These are phyloP conservation scores for Cladorrhinum sp. DNA, from an alignment of 2,329 filamentous ascomycete species.

Conservation along the genomic window DNA sequence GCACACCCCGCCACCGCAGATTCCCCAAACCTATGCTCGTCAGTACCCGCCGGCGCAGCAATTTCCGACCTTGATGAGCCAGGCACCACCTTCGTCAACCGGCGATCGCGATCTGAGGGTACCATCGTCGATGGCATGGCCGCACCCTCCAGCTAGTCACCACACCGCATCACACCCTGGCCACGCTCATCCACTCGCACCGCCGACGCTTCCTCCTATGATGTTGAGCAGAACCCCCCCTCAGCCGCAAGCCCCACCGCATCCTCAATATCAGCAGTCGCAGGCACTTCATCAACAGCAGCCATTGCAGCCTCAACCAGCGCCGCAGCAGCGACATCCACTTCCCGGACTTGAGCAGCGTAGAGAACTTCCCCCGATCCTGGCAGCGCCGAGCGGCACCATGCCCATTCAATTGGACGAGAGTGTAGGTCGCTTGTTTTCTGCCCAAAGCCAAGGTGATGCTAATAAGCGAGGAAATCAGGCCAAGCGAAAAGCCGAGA, in stretches of 20 bases:
- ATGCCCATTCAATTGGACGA: not conserved
- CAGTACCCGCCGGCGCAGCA: not conserved
- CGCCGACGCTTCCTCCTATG: not conserved
- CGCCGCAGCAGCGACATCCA: not conserved
- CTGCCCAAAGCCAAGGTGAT: not conserved
- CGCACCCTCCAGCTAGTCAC: not conserved
- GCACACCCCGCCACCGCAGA: not conserved
- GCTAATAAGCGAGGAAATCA: not conserved
- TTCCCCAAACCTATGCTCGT: not conserved
- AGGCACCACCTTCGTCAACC: not conserved
- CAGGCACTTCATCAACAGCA: not conserved
- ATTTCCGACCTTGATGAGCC: not conserved
- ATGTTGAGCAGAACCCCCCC: not conserved
- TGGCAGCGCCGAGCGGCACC: not conserved
- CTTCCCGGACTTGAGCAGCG: slow-evolving; percentile 1
- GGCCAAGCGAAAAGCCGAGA: slow-evolving; percentile 6
- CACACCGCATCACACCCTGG: not conserved
- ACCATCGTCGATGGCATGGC: not conserved
- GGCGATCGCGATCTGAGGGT: not conserved
- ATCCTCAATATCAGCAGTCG: not conserved
- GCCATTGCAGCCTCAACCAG: not conserved
- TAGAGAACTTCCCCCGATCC: not conserved
- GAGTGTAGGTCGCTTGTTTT: not conserved
- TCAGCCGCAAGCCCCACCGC: not conserved
- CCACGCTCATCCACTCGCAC: not conserved